Evolutionary conservation across 2,329 filamentous ascomycete species (phyloP), one percentile per base, ranked within the genome.

Genomic region (Epichloe glyceriae): DNA sequence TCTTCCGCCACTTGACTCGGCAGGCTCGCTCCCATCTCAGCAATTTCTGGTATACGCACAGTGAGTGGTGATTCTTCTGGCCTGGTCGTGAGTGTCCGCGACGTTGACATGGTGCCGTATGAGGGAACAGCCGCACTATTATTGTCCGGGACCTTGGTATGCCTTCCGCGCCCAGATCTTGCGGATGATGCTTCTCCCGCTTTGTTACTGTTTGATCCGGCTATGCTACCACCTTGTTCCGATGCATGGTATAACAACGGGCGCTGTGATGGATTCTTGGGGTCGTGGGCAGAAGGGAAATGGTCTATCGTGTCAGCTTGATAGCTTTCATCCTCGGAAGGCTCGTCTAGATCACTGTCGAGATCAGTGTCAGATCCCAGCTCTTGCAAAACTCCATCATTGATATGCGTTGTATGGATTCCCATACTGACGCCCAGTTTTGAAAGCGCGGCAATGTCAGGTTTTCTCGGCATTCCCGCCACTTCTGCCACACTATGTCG

Each of bases 391-490:
- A 85, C 75, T 22, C 80, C 76, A 51, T 79, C 74, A 8, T 80
- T 75, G 2, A 94, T 68, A 50, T 81, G 80, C 56, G 89, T 85
- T 3, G 86, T 89, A 55, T 83, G 82, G 67, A 91, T 90, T 2
- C 84, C 83, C 54, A 88, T 73, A 56, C 73, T 86, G 20, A 86
- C 73, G 3, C 82, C 82, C 46, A 86, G 66, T 65, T 76, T 73
- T 56, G 70, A 65, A 17, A 79, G 62, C 15, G 67, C 65, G 4
- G 71, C 71, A 20, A 79, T 71, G 0, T 70, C 82, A 1, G 80
- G 78, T 51, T 76, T 80, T 53, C 74, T 76, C 1, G 86, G 74
- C 38, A 88, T 70, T 52, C 76, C 80, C 30, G 75, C 71, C 20
- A 88, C 65, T 22, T 82, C 79, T 26, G 77, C 73, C 54, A 82